These are phyloP conservation scores for Neurospora tetraspora DNA, from an alignment of 495 filamentous ascomycete genomes.

Conservation along the genomic window DNA sequence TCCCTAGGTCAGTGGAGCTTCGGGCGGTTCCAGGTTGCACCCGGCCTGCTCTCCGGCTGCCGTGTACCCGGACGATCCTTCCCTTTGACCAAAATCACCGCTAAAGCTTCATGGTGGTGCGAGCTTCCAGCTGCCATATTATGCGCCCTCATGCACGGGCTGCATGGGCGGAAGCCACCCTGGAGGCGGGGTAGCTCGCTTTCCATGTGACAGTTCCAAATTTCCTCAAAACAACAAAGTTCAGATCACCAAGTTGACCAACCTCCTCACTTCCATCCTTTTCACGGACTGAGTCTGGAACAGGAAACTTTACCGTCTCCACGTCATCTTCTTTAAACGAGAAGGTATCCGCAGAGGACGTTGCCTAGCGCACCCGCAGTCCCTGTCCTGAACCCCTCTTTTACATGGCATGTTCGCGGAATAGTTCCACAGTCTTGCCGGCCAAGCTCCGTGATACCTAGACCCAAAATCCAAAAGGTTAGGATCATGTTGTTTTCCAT, in stretches of 20 bases:
- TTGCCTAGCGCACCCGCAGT: not conserved
- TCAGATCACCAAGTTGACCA: not conserved
- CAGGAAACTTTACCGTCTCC: not conserved
- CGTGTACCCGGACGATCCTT: too few relatives aligned
- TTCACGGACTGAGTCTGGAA: not conserved
- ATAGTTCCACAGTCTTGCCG: not conserved
- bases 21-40: not conserved
- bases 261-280: not conserved
- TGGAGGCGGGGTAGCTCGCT: not conserved
- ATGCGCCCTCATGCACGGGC: not conserved
- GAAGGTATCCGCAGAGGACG: not conserved
- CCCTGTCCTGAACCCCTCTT: not conserved
- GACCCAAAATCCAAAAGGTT: too few relatives aligned
- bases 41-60: too few relatives aligned
- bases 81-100: too few relatives aligned
- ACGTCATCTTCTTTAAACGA: not conserved
- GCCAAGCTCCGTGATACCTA: not conserved
- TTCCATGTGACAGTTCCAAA: not conserved
- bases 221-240: not conserved
- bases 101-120: too few relatives aligned
- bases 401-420: not conserved
- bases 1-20: not conserved
- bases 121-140: not conserved
- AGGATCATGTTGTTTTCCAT: not conserved
- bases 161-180: not conserved